Conservation (phyloP, 2,329 filamentous ascomycete genomes). For the Paecilomyces fulvus region DNA sequence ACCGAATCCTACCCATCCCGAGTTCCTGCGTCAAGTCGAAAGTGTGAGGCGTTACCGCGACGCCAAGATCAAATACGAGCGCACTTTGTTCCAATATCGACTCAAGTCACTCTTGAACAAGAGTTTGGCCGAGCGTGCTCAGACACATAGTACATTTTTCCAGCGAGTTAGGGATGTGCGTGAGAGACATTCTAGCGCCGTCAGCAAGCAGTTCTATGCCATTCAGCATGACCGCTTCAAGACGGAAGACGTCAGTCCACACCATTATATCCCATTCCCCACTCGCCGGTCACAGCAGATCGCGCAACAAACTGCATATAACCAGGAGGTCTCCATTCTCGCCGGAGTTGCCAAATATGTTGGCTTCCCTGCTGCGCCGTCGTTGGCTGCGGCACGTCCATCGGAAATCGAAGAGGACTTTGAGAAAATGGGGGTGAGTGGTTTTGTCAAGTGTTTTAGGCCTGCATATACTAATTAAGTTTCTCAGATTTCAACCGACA, state of each 20-base stretch:
- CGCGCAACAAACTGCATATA: constrained; percentile 81
- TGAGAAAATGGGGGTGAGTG: constrained; percentile 75
- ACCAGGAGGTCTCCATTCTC: constrained; percentile 85
- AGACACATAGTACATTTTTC: constrained; percentile 84
- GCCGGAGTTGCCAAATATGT: constrained; percentile 89
- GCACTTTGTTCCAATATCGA: constrained; percentile 65
- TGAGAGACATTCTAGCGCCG: constrained; percentile 67
- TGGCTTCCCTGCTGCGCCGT: constrained; percentile 90
- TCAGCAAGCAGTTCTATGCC: constrained; percentile 86
- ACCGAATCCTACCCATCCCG: constrained; percentile 65
- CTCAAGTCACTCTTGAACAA: constrained; percentile 63
- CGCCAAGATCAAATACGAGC: constrained; percentile 68
- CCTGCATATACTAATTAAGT: constrained; percentile 5
- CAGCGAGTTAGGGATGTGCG: constrained; percentile 77
- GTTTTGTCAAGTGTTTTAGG: constrained; percentile 3
- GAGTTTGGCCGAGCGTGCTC: constrained; percentile 71
- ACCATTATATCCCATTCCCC: constrained; percentile 75
- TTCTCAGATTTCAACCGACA: constrained; percentile 22
- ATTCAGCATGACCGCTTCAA: constrained; percentile 82
- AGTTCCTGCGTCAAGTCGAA: constrained; percentile 82
- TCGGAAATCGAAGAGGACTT: constrained; percentile 79
- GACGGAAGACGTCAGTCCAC: constrained; percentile 66
- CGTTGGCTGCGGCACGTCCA: constrained; percentile 62
- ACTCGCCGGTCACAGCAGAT: constrained; percentile 68
- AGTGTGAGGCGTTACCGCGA: constrained; percentile 75